A percentile compares a stretch with the other conserved stretches of the same genome.
Conservation (phyloP, 2,329 filamentous ascomycete species). For the Xylaria sp. region DNA sequence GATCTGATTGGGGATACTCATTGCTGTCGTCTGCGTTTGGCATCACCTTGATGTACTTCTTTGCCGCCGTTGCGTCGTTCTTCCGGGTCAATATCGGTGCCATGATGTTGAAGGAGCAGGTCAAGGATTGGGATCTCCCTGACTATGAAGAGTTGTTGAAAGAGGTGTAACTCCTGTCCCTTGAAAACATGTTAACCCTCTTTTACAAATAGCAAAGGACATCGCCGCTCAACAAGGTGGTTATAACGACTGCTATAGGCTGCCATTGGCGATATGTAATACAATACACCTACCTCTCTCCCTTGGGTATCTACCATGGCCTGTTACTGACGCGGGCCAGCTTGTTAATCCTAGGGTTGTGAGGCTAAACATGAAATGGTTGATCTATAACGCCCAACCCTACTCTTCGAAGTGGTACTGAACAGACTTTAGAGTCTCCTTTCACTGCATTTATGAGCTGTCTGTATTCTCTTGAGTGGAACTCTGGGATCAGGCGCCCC, state of each 20-base stretch:
- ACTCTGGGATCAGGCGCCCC: too few relatives aligned
- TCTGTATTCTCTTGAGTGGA: too few relatives aligned
- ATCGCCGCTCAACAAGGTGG: conserved; percentile 7
- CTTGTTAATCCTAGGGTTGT: neutral
- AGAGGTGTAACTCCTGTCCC: neutral
- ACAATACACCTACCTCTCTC: neutral
- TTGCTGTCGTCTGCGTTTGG: conserved; percentile 50
- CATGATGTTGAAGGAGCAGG: conserved; percentile 49
- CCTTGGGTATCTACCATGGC: neutral
- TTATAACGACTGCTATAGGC: neutral
- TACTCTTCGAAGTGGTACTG: too few relatives aligned
- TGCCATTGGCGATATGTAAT: neutral
- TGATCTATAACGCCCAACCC: too few relatives aligned
- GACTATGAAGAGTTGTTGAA: conserved; percentile 48
- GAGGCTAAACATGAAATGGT: neutral
- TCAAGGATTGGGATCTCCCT: conserved; percentile 53
- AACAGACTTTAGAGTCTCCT: too few relatives aligned
- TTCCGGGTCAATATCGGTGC: conserved; percentile 52
- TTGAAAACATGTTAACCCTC: too few relatives aligned
- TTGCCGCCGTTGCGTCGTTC: conserved; percentile 48
- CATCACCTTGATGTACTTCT: conserved; percentile 48
- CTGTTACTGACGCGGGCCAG: neutral
- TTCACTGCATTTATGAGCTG: too few relatives aligned
- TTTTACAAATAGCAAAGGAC: neutral
- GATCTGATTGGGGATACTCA: conserved; percentile 10